Conservation (phyloP, 106 monocot genomes). For the Posidonia australis region DNA sequence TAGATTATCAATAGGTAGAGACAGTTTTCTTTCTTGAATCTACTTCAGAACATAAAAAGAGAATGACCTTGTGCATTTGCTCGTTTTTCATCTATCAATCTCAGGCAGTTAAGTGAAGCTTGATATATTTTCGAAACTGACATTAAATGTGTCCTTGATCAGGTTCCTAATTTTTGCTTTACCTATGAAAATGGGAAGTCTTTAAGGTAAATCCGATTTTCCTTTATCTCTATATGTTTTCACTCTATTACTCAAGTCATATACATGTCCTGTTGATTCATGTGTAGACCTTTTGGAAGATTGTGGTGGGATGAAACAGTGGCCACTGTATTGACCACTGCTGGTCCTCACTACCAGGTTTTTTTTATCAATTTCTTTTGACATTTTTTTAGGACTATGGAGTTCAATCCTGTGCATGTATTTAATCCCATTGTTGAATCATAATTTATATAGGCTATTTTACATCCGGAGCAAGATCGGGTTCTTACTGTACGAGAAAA, state of each 20-base stretch:
- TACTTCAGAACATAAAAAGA: background rate
- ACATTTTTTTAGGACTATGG: too few species aligned
- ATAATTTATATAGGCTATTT: constrained; percentile 21
- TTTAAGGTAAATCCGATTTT: constrained; percentile 23
- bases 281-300: constrained; percentile 41
- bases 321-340: constrained; percentile 43
- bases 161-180: constrained; percentile 60
- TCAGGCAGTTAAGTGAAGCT: too few species aligned
- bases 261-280: background rate
- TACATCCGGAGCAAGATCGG: constrained; percentile 67
- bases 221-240: background rate
- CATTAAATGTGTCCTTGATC: background rate
- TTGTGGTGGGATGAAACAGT: constrained; percentile 74
- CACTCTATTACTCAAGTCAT: background rate
- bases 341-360: constrained; percentile 37
- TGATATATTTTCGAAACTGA: too few species aligned
- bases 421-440: background rate
- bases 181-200: constrained; percentile 38
- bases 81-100: too few species aligned
- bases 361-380: background rate
- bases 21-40: background rate
- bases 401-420: background rate
- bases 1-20: background rate
- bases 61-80: too few species aligned
- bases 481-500: constrained; percentile 48